A percentile compares a stretch with the other conserved stretches of the same genome.
These are phyloP conservation scores for Graphilbum ipis-grandicollis DNA, from an alignment of 2,329 filamentous ascomycete species.

Conservation along the genomic window DNA sequence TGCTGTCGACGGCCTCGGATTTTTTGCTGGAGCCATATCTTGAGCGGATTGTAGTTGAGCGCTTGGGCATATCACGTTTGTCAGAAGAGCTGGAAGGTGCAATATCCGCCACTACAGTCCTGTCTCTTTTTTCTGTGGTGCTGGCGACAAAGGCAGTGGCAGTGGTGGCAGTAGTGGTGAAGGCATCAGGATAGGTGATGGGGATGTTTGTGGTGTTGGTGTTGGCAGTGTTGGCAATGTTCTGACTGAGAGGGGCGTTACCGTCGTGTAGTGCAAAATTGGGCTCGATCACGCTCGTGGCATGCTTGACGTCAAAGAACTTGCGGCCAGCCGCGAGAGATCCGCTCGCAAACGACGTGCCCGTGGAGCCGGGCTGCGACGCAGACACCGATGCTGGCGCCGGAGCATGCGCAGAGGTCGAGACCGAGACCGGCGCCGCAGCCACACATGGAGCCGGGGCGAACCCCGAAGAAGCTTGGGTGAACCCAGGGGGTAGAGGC, in stretches of 20 bases:
- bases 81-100: conserved; percentile 7
- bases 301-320: conserved; percentile 15
- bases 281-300: conserved; percentile 12
- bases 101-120: background rate
- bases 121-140: background rate
- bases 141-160: background rate
- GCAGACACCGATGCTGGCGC: no score
- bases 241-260: conserved; percentile 11
- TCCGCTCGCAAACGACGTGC: background rate
- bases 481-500: no score
- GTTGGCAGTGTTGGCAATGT: conserved; percentile 2
- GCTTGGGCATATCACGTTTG: conserved; percentile 7
- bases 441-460: no score
- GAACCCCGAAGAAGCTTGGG: no score
- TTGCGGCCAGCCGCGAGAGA: conserved; percentile 9
- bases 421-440: no score
- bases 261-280: conserved; percentile 17
- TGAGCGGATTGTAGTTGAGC: conserved; percentile 9
- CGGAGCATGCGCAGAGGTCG: conserved; percentile 1
- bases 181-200: background rate
- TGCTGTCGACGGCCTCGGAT: conserved; percentile 7
- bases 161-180: background rate
- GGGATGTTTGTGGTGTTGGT: background rate
- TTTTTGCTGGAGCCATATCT: conserved; percentile 7
- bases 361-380: no score